Evolutionary conservation across 1,284 basidiomycete species (phyloP).

Genomic region (Ganoderma meredithae): DNA sequence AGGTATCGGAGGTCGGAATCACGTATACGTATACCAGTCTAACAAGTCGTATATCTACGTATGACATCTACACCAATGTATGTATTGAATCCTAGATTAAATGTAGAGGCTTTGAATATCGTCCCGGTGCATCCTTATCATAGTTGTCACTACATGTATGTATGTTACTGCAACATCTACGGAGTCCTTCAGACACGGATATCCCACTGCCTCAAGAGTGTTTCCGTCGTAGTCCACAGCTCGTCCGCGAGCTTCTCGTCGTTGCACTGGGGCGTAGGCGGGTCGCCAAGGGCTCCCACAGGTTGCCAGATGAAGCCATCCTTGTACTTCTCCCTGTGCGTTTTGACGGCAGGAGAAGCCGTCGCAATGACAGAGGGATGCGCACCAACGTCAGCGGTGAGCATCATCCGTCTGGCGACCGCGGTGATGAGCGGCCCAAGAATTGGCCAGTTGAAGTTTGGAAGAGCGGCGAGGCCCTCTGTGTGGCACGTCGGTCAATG

Average conservation of each 20-base stretch:
- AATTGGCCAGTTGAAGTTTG: constrained; percentile 9
- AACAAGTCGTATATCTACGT: neutral
- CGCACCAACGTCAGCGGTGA: constrained; percentile 43
- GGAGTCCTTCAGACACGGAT: constrained; percentile 10
- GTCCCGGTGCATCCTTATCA: neutral
- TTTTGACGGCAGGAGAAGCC: constrained; percentile 45
- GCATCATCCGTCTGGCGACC: constrained; percentile 25
- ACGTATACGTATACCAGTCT: constrained; percentile 1
- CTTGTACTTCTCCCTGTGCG: constrained; percentile 50
- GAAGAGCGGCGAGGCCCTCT: neutral
- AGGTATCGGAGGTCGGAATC: neutral
- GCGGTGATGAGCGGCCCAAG: constrained; percentile 25
- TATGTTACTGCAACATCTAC: neutral
- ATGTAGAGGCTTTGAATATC: neutral
- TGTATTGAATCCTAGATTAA: neutral
- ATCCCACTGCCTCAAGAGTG: constrained; percentile 36
- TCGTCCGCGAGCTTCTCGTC: constrained; percentile 52
- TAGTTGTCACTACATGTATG: no score
- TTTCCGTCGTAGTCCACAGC: constrained; percentile 53
- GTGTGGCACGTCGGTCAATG: neutral
- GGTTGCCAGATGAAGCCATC: constrained; percentile 52
- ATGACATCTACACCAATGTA: neutral
- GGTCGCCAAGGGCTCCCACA: constrained; percentile 43
- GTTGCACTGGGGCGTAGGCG: constrained; percentile 41
- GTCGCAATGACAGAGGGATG: constrained; percentile 57